Evolutionary conservation across 371 early-diverging fungal species (phyloP), one percentile per base, ranked within the genome.

Genomic region (Mortierella sp.): DNA sequence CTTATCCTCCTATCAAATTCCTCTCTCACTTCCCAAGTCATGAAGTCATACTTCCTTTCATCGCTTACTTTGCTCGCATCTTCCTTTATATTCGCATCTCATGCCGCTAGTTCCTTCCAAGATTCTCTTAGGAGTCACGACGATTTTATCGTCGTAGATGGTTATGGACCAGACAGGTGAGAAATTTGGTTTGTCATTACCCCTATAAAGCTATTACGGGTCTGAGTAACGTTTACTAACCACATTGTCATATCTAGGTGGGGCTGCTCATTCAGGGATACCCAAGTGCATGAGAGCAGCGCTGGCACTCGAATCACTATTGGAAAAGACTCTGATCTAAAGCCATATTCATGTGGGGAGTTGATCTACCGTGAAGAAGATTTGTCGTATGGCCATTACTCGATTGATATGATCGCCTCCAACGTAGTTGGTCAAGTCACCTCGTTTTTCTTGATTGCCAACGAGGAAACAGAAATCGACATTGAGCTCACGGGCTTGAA

Each of bases 341-440:
- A 79, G 47, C 80, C 74, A 17, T 79, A 66, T 19, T 74, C 80
- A 1, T 79, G 80, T 32, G 74, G 80, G 5, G 80, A 79, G 37
- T 63, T 74, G 13, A 74, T 74, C 53, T 74, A 74, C 45, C 54
- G 59, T 19, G 32, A 59, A 22, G 67, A 70, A 32, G 71, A 66
- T 4, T 28, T 79, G 43, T 15, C 59, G 23, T 79, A 79, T 22
- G 80, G 80, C 3, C 32, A 28, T 34, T 74, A 79, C 42, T 74
- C 80, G 12, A 70, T 79, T 47, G 80, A 79, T 57, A 74, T 79
- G 70, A 70, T 79, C 22, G 68, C 65, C 28, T 79, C 80, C 35
- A 70, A 70, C 61, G 65, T 79, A 1, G 68, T 67, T 26, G 80
- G 80, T 34, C 80, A 74, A 13, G 80, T 79, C 59, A 74, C 80